Conservation (phyloP, 73 alveolate species). For the Paramecium sexaurelia region DNA sequence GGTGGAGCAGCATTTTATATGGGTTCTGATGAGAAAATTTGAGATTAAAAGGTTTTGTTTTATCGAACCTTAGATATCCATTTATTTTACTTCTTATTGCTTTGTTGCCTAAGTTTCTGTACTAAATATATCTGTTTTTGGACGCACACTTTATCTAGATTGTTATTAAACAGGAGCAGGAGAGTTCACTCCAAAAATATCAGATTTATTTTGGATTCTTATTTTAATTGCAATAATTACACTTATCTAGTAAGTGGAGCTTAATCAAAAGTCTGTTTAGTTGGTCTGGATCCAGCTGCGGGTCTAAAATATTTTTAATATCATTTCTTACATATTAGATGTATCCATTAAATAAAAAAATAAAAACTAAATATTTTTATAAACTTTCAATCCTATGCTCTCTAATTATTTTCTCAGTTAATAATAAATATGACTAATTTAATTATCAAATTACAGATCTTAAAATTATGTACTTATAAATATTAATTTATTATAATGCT, state of each 20-base stretch:
- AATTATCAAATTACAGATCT: neutral
- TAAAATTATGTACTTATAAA: neutral
- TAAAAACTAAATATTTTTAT: neutral
- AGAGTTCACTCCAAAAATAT: conserved; percentile 14
- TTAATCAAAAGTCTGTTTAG: conserved; percentile 23
- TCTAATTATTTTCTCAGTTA: neutral
- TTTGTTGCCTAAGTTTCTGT: neutral
- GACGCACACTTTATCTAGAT: neutral
- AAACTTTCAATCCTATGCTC: neutral
- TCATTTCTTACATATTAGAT: neutral
- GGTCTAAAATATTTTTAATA: neutral
- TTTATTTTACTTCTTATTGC: neutral
- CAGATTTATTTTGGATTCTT: conserved; percentile 10
- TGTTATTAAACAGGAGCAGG: neutral
- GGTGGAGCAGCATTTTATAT: neutral
- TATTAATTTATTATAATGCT: neutral
- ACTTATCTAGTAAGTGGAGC: conserved; percentile 10
- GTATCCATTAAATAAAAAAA: neutral
- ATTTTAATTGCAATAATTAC: neutral
- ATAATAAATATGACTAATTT: neutral
- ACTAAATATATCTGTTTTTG: conserved; percentile 46
- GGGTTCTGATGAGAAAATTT: neutral
- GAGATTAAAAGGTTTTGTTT: neutral
- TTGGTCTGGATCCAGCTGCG: conserved; percentile 54
- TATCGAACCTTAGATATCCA: conserved; percentile 4